These are phyloP conservation scores for Pichia scutulata DNA, from an alignment of 805 yeast species.

Conservation along the genomic window DNA sequence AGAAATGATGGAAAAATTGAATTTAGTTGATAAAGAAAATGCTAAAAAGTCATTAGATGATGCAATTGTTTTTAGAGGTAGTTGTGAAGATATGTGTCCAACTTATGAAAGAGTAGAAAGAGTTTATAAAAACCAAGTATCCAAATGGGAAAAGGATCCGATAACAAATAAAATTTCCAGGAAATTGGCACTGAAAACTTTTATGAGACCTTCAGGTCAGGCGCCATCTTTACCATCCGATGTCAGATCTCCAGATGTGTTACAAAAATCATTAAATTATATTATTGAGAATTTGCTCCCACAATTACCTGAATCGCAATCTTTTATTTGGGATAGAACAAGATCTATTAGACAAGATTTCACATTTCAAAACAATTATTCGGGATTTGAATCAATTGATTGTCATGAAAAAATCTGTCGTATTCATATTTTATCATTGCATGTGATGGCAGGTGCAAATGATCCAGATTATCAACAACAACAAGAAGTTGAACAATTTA, in stretches of 20 bases:
- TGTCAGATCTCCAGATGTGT: slow-evolving; percentile 83
- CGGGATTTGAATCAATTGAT: slow-evolving; percentile 88
- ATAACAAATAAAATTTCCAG: slow-evolving; percentile 49
- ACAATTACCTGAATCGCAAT: slow-evolving; percentile 73
- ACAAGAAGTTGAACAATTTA: slow-evolving; percentile 91
- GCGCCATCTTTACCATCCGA: slow-evolving; percentile 97
- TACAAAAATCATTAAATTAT: slow-evolving; percentile 61
- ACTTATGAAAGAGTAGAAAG: slow-evolving; percentile 84
- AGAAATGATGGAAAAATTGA: slow-evolving; percentile 65
- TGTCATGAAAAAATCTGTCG: slow-evolving; percentile 90
- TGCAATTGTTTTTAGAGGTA: slow-evolving; percentile 81
- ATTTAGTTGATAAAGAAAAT: slow-evolving; percentile 83
- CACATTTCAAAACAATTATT: slow-evolving; percentile 88
- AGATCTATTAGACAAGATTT: slow-evolving; percentile 95
- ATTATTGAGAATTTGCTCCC: slow-evolving; percentile 57
- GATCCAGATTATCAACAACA: slow-evolving; percentile 76
- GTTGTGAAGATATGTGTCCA: slow-evolving; percentile 94
- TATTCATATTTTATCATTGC: slow-evolving; percentile 74
- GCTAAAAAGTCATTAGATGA: slow-evolving; percentile 75
- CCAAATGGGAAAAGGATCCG: slow-evolving; percentile 65
- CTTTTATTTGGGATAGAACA: slow-evolving; percentile 95
- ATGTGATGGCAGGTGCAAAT: slow-evolving; percentile 70
- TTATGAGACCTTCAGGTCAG: slow-evolving; percentile 96
- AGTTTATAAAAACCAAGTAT: slow-evolving; percentile 79
- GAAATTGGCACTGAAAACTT: slow-evolving; percentile 73